These are phyloP conservation scores for Aspergillus asperescens DNA, from an alignment of 495 filamentous ascomycete genomes.

Conservation along the genomic window DNA sequence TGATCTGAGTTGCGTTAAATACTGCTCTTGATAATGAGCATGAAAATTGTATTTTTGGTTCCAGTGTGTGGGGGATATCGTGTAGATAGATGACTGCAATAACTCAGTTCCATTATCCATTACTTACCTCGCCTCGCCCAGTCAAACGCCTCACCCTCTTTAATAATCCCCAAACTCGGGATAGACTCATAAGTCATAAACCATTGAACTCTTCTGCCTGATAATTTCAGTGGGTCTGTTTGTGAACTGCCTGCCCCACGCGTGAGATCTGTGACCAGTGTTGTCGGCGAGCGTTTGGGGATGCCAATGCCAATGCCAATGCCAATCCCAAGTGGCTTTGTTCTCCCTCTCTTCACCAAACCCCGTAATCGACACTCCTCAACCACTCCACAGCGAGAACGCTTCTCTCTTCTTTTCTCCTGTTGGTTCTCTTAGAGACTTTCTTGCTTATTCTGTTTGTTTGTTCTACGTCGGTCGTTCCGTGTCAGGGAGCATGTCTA, in stretches of 20 bases:
- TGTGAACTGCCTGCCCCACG: conserved; percentile 15
- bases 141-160: conserved; percentile 3
- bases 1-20: no score
- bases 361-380: conserved; percentile 3
- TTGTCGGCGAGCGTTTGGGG: neutral
- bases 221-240: conserved; percentile 8
- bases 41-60: no score
- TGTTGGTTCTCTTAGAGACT: conserved; percentile 8
- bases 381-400: neutral
- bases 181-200: neutral
- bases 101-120: no score
- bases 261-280: conserved; percentile 8
- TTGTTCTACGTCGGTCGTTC: conserved; percentile 9
- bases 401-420: neutral
- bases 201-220: conserved; percentile 15
- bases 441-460: conserved; percentile 2
- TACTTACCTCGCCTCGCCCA: neutral
- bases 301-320: neutral
- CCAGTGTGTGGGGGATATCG: no score
- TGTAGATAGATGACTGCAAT: no score
- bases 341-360: conserved; percentile 1
- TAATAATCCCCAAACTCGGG: neutral
- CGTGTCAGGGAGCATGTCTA: conserved; percentile 30
- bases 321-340: conserved; percentile 8
- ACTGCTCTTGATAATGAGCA: no score